These are phyloP conservation scores for Cystobasidium sp. DNA, from an alignment of 1,284 basidiomycete genomes.

Conservation along the genomic window DNA sequence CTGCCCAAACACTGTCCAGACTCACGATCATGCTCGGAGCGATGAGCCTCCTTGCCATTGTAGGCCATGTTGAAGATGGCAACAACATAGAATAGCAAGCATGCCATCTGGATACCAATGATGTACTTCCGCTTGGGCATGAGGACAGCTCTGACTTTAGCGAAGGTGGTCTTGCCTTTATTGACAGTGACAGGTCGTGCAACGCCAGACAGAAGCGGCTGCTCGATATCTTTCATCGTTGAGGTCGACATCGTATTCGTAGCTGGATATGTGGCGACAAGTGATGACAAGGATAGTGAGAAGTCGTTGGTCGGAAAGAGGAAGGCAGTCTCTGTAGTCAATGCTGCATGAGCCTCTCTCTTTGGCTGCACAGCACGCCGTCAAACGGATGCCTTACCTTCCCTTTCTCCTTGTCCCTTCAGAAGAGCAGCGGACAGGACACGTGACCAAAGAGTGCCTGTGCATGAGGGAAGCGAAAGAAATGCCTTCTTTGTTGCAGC, in stretches of 20 bases:
- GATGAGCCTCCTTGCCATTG: neutral
- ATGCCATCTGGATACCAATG: constrained; percentile 17
- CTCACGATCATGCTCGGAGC: neutral
- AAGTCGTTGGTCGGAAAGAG: too few relatives aligned
- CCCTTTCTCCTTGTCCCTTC: neutral
- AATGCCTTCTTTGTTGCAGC: too few relatives aligned
- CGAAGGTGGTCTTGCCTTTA: constrained; percentile 11
- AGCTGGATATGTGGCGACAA: too few relatives aligned
- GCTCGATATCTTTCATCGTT: neutral
- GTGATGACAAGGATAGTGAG: too few relatives aligned
- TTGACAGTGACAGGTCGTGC: constrained; percentile 4
- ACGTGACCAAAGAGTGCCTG: too few relatives aligned
- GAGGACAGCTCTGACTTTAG: constrained; percentile 19
- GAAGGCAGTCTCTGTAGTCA: too few relatives aligned
- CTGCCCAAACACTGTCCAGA: neutral
- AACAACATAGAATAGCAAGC: constrained; percentile 16
- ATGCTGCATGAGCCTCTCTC: too few relatives aligned
- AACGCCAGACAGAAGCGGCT: neutral
- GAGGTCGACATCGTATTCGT: neutral
- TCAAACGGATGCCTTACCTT: neutral
- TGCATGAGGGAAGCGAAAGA: too few relatives aligned
- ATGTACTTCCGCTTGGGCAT: constrained; percentile 15
- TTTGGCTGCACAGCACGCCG: too few relatives aligned
- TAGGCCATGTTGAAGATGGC: constrained; percentile 27
- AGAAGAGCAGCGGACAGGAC: too few relatives aligned